These are phyloP conservation scores for Arabidopsis suecica DNA, from an alignment of 345 rosid genomes.

Conservation along the genomic window DNA sequence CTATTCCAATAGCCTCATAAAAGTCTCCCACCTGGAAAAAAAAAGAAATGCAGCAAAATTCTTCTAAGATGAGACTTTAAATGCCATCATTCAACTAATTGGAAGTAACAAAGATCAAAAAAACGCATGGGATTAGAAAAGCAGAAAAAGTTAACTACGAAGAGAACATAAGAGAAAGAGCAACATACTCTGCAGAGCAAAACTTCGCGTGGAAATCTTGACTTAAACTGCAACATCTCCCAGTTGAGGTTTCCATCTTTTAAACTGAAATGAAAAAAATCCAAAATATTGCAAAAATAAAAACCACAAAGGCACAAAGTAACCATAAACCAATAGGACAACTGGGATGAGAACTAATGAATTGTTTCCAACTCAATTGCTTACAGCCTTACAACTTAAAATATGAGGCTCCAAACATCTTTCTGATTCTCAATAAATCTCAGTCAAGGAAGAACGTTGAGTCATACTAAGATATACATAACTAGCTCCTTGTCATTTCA, in stretches of 20 bases:
- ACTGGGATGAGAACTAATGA: neutral
- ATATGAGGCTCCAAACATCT: neutral
- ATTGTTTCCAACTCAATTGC: neutral
- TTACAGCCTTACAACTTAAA: constrained; percentile 12
- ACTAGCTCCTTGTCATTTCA: neutral
- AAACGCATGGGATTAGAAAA: neutral
- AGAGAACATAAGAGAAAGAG: neutral
- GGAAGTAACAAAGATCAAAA: neutral
- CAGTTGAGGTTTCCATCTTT: constrained; percentile 89
- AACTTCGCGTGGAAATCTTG: constrained; percentile 92
- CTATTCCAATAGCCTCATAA: constrained; percentile 94
- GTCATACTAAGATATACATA: neutral
- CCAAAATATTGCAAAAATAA: constrained; percentile 12
- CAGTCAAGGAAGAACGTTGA: neutral
- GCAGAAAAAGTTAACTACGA: neutral
- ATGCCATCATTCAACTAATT: neutral
- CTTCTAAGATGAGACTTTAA: neutral
- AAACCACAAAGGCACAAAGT: neutral
- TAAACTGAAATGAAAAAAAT: constrained; percentile 61
- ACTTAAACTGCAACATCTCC: constrained; percentile 94
- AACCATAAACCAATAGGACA: neutral
- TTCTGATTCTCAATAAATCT: constrained; percentile 13
- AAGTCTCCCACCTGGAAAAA: constrained; percentile 85
- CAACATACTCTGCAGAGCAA: constrained; percentile 90
- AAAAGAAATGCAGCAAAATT: neutral